A percentile compares a stretch with the other conserved stretches of the same genome.
Evolutionary conservation across 495 filamentous ascomycete species (phyloP).

Genomic region (Penicillium turbatum): DNA sequence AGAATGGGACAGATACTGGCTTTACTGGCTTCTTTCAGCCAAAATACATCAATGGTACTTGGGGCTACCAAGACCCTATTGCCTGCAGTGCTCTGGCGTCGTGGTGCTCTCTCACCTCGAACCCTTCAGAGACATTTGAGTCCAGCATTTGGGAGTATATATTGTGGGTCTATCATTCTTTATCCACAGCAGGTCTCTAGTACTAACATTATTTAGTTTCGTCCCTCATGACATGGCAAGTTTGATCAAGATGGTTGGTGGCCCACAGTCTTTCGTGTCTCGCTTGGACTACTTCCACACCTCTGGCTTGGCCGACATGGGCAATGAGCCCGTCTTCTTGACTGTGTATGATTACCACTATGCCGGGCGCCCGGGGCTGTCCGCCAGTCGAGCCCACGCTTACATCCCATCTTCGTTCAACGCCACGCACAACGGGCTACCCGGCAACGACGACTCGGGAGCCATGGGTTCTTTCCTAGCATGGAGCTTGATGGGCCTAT

Average conservation of each 20-base stretch:
- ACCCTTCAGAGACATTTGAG: conserved; percentile 68
- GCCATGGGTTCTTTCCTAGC: conserved; percentile 58
- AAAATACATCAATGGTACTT: conserved; percentile 59
- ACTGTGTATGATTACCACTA: conserved; percentile 72
- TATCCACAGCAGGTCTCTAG: not conserved
- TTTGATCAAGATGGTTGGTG: conserved; percentile 57
- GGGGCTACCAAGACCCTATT: conserved; percentile 66
- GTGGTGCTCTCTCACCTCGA: conserved; percentile 59
- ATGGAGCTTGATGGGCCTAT: conserved; percentile 59
- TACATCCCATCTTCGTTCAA: conserved; percentile 65
- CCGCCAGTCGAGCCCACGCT: conserved; percentile 53
- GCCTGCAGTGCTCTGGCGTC: conserved; percentile 55
- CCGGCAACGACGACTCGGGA: conserved; percentile 64
- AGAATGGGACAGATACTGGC: conserved; percentile 54
- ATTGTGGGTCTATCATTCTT: conserved; percentile 26
- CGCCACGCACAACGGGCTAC: conserved; percentile 54
- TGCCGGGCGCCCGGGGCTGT: conserved; percentile 61
- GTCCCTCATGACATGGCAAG: conserved; percentile 67
- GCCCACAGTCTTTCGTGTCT: conserved; percentile 52
- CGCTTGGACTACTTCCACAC: conserved; percentile 66
- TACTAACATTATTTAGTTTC: conserved; percentile 36
- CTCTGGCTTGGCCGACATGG: conserved; percentile 61
- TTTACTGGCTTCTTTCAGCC: conserved; percentile 69
- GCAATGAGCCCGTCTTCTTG: conserved; percentile 69
- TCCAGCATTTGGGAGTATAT: conserved; percentile 67